A percentile compares a stretch with the other conserved stretches of the same genome.
Evolutionary conservation across 768 basidiomycete genomes (phyloP).

Genomic region (Pleurotus cornucopiae): DNA sequence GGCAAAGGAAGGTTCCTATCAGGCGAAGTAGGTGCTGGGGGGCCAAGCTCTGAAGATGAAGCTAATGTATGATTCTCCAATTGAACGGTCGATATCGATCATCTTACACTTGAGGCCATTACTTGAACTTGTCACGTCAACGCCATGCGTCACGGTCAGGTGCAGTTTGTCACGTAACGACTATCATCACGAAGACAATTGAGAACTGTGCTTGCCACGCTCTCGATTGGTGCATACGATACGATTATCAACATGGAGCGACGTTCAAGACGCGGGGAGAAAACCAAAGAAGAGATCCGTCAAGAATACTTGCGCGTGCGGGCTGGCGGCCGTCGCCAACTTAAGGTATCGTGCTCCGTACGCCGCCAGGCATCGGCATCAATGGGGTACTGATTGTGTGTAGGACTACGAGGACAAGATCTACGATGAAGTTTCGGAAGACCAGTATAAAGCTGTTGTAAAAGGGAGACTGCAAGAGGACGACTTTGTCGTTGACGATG

Average conservation of each 20-base stretch:
- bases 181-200: no score
- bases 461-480: constrained; percentile 76
- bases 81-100: no score
- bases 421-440: constrained; percentile 89
- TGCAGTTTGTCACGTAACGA: no score
- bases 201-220: no score
- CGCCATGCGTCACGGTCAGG: no score
- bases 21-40: no score
- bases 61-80: no score
- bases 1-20: no score
- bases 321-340: constrained; percentile 53
- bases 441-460: constrained; percentile 85
- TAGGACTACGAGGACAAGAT: constrained; percentile 59
- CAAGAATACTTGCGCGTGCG: constrained; percentile 58
- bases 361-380: constrained; percentile 16
- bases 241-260: constrained; percentile 27
- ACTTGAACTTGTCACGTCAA: no score
- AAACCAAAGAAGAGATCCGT: constrained; percentile 41
- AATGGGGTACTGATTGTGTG: constrained; percentile 6
- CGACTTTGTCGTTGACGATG: constrained; percentile 96
- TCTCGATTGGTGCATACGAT: no score
- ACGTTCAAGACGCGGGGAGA: constrained; percentile 36
- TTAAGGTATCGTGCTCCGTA: constrained; percentile 39
- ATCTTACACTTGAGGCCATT: no score
- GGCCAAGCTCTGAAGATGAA: no score